These are phyloP conservation scores for Fusarium sp. DNA, from an alignment of 2,329 filamentous ascomycete species.

Conservation along the genomic window DNA sequence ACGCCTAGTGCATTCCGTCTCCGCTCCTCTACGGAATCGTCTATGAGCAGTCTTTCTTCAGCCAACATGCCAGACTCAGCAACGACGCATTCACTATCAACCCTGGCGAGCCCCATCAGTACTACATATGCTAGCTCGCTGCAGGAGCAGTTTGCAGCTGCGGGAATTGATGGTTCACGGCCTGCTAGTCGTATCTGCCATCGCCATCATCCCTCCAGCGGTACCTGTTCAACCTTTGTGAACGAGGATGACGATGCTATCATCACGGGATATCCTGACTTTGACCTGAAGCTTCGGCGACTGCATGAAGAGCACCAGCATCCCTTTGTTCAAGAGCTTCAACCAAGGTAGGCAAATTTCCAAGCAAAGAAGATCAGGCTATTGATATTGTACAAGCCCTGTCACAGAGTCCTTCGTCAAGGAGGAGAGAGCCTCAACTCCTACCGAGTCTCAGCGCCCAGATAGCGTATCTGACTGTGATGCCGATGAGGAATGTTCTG, in stretches of 20 bases:
- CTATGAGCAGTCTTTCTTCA: slow-evolving; percentile 52
- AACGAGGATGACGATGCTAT: slow-evolving; percentile 48
- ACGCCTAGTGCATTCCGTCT: slow-evolving; percentile 42
- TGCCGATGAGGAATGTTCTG: slow-evolving; percentile 29
- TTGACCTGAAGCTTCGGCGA: slow-evolving; percentile 40
- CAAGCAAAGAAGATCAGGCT: background rate
- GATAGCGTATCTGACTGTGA: slow-evolving; percentile 10
- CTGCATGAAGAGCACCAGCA: slow-evolving; percentile 18
- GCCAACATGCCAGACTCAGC: slow-evolving; percentile 52
- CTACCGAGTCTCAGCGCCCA: slow-evolving; percentile 20
- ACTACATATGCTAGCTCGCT: slow-evolving; percentile 49
- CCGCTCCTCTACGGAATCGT: slow-evolving; percentile 51
- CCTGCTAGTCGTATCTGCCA: slow-evolving; percentile 46
- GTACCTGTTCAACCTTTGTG: slow-evolving; percentile 52
- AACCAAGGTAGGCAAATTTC: slow-evolving; percentile 20
- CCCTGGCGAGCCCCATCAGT: slow-evolving; percentile 50
- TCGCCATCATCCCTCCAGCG: slow-evolving; percentile 47
- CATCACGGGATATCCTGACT: slow-evolving; percentile 42
- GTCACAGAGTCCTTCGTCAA: slow-evolving; percentile 34
- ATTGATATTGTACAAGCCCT: slow-evolving; percentile 26
- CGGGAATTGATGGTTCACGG: slow-evolving; percentile 39
- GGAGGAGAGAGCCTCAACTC: slow-evolving; percentile 32
- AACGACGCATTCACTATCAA: slow-evolving; percentile 50
- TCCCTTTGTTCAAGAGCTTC: slow-evolving; percentile 15
- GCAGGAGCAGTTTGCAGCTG: slow-evolving; percentile 46